Conservation (phyloP, 345 rosid genomes). For the Trapa bicornis region DNA sequence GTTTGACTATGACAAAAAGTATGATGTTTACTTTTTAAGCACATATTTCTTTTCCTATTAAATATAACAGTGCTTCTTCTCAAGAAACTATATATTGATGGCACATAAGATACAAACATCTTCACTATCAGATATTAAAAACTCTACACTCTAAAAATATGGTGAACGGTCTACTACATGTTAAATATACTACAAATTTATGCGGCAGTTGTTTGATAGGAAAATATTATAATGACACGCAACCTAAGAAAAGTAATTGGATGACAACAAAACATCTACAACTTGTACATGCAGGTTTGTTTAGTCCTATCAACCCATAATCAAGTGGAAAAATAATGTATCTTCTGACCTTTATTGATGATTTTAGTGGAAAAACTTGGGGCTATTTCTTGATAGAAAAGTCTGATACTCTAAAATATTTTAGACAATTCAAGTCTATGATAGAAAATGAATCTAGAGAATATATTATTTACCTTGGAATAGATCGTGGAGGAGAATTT, state of each 20-base stretch:
- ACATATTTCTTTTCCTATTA: too few relatives aligned
- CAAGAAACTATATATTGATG: background rate
- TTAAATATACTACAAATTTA: background rate
- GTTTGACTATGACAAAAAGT: too few relatives aligned
- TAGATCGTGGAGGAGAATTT: background rate
- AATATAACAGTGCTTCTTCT: too few relatives aligned
- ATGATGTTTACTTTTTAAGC: too few relatives aligned
- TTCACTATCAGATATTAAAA: too few relatives aligned
- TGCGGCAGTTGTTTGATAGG: background rate
- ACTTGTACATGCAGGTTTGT: background rate
- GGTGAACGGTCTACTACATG: background rate
- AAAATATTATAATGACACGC: background rate
- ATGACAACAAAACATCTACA: background rate
- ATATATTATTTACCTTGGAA: background rate
- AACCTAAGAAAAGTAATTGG: background rate
- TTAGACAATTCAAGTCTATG: background rate
- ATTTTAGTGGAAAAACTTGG: background rate
- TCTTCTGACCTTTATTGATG: background rate
- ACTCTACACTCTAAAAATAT: background rate
- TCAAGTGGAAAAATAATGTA: background rate
- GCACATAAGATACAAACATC: background rate
- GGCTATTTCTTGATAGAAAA: background rate
- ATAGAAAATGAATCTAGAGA: background rate
- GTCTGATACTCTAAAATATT: background rate
- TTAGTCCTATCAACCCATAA: background rate